These are phyloP conservation scores for Chlamydomonas asymmetrica DNA, from an alignment of 139 green algal species.

Conservation along the genomic window DNA sequence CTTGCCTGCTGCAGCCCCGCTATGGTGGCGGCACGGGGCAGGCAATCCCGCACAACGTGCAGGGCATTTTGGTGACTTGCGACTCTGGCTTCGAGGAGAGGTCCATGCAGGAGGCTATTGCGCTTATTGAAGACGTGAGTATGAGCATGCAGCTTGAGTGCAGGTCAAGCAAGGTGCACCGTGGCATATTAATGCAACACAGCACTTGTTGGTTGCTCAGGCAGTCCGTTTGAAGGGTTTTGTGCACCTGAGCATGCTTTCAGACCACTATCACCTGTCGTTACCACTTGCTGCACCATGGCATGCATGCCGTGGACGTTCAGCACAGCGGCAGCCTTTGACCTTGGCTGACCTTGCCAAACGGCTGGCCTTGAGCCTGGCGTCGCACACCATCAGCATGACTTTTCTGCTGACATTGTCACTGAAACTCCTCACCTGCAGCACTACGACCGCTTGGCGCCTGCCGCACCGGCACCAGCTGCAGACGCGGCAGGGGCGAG, in stretches of 20 bases:
- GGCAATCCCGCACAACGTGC: slow-evolving; percentile 25
- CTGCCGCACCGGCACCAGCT: background rate
- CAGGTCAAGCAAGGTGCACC: background rate
- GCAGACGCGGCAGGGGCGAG: background rate
- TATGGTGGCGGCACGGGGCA: slow-evolving; percentile 19
- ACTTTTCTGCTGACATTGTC: background rate
- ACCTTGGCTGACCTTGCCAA: slow-evolving; percentile 7
- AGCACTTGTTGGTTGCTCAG: background rate
- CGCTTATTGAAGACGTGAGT: slow-evolving; percentile 39
- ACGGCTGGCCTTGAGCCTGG: background rate
- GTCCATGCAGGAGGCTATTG: slow-evolving; percentile 30
- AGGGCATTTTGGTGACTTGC: slow-evolving; percentile 42
- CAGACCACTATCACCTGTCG: too few relatives aligned
- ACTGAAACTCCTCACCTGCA: background rate
- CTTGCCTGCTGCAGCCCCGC: too few relatives aligned
- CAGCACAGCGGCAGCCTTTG: background rate
- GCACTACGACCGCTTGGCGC: slow-evolving; percentile 39
- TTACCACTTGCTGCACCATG: too few relatives aligned
- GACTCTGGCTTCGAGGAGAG: slow-evolving; percentile 33
- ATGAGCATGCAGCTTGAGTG: background rate
- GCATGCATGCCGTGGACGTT: background rate
- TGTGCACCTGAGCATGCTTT: background rate
- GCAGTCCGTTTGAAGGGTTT: background rate
- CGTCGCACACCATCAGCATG: background rate
- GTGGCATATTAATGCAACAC: background rate